phyloP scores from a whole-genome alignment of 1,139 yeast genomes.

The Martiniozyma asiatica region DNA sequence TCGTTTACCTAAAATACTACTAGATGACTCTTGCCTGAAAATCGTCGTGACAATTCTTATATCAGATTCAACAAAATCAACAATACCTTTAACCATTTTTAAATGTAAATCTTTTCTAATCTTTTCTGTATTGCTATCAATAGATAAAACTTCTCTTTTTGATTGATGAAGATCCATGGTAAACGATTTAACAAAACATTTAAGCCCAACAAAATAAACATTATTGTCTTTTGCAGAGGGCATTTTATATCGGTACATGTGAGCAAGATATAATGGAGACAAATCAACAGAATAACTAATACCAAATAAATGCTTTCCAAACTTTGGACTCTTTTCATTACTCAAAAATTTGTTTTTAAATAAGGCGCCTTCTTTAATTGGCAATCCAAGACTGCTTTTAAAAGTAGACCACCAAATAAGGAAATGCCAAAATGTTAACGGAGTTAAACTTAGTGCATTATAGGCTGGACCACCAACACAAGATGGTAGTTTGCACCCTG shows the following conservation, averaged over 20 bases:
- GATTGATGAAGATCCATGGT: slow-evolving; percentile 77
- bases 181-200: slow-evolving; percentile 57
- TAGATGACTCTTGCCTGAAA: slow-evolving; percentile 45
- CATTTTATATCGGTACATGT: slow-evolving; percentile 52
- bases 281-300: slow-evolving; percentile 69
- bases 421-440: slow-evolving; percentile 56
- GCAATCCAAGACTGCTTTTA: slow-evolving; percentile 58
- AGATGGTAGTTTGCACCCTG: slow-evolving; percentile 7
- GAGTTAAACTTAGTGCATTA: slow-evolving; percentile 70
- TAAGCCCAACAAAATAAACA: slow-evolving; percentile 65
- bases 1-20: slow-evolving; percentile 35
- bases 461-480: slow-evolving; percentile 24
- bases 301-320: slow-evolving; percentile 69
- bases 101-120: slow-evolving; percentile 45
- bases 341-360: slow-evolving; percentile 30
- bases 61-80: slow-evolving; percentile 62
- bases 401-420: slow-evolving; percentile 77
- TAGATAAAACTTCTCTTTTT: slow-evolving; percentile 48
- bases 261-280: slow-evolving; percentile 64
- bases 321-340: slow-evolving; percentile 36
- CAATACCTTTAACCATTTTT: slow-evolving; percentile 67
- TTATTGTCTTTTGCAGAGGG: slow-evolving; percentile 32
- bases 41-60: slow-evolving; percentile 58
- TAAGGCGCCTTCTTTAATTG: slow-evolving; percentile 61
- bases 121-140: slow-evolving; percentile 42